These are phyloP conservation scores for Alternaria metachromatica DNA, from an alignment of 2,329 filamentous ascomycete species.

Conservation along the genomic window DNA sequence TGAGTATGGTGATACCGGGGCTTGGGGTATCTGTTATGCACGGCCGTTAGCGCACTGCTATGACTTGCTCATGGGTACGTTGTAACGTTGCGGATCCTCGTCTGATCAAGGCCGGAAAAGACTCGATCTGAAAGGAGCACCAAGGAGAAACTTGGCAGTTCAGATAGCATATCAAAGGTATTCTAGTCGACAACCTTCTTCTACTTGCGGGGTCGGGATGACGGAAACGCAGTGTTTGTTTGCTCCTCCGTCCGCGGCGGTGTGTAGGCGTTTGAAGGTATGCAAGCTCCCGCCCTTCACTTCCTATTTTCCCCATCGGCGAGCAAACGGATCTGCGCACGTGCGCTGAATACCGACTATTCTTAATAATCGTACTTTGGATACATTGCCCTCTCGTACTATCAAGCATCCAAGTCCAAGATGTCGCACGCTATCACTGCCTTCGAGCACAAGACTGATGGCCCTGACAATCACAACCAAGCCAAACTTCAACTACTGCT, in stretches of 20 bases:
- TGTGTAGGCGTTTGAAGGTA: neutral
- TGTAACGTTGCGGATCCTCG: neutral
- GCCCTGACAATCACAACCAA: neutral
- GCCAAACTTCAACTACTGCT: neutral
- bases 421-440: neutral
- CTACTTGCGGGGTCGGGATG: neutral
- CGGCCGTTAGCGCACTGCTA: neutral
- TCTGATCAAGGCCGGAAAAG: neutral
- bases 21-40: neutral
- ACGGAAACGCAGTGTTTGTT: neutral
- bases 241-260: neutral
- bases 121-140: neutral
- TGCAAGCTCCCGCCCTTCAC: neutral
- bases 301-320: neutral
- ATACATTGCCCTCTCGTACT: neutral
- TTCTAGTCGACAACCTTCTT: neutral
- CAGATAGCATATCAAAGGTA: neutral
- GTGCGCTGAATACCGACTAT: neutral
- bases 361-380: neutral
- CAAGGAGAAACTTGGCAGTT: neutral
- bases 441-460: neutral
- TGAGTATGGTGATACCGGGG: neutral
- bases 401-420: neutral
- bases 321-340: neutral
- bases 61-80: neutral